Conservation (phyloP, 2,329 filamentous ascomycete genomes). For the Fusarium fracticaudum region DNA sequence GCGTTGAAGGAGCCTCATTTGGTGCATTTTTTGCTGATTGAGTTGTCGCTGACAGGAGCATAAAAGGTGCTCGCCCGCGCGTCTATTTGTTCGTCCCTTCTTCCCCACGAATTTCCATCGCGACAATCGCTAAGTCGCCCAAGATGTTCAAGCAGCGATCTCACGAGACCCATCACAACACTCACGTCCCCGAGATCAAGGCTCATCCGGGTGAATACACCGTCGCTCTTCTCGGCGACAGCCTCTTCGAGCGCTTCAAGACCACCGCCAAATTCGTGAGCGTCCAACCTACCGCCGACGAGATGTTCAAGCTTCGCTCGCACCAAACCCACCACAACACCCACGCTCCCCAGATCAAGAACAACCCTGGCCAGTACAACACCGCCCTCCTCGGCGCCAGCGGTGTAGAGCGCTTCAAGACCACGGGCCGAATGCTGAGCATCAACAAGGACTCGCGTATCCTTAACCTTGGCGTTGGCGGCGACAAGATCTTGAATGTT, state of each 20-base stretch:
- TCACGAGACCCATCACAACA: slow-evolving; percentile 9
- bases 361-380: neutral
- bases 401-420: neutral
- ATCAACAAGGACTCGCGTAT: neutral
- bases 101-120: neutral
- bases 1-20: neutral
- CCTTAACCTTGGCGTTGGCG: neutral
- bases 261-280: neutral
- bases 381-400: neutral
- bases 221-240: slow-evolving; percentile 2
- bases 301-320: slow-evolving; percentile 8
- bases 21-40: neutral
- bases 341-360: neutral
- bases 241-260: slow-evolving; percentile 15
- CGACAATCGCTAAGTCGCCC: neutral
- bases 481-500: slow-evolving; percentile 9
- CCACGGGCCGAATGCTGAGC: neutral
- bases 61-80: neutral
- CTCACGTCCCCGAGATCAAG: neutral
- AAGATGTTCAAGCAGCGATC: slow-evolving; percentile 16
- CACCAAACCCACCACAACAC: slow-evolving; percentile 1
- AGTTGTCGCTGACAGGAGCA: accelerated
- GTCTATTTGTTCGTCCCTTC: neutral
- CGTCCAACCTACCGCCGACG: neutral
- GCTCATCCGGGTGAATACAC: neutral